Evolutionary conservation across 306 rosid genomes (phyloP), one percentile per base, ranked within the genome.

Genomic region (Quercus agrifolia): DNA sequence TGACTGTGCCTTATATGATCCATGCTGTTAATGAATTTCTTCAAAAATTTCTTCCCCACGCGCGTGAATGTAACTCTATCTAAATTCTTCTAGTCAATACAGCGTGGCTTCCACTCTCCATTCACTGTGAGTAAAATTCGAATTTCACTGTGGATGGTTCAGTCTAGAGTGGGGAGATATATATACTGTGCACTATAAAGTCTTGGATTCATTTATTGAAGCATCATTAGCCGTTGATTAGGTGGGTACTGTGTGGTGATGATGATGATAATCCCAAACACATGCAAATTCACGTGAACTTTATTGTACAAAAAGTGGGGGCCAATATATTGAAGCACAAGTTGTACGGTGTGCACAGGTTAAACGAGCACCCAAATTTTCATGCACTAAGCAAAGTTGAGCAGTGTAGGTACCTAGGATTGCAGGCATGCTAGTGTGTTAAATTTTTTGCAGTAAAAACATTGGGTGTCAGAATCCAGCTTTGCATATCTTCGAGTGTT

Each of bases 391-490:
- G 72, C 70, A 41, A 80, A 59, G 1, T 76, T 56, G 58, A 77
- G 78, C 67, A 57, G 69, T 27, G 56, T 35, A 20, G 75, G 75
- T 70, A 81, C 86, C 86, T 86, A 79, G 86, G 84, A 86, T 74
- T 73, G 46, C 82, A 73, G 78, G 75, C 74, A n/a, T 63, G 85
- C 4, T 12, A 1, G 2, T 59, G 12, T 49, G 54, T 10, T 76
- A 82, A 82, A 51, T 82, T 85, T 85, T 82, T 41, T 70, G 59
- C 66, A 51, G 83, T 74, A 51, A 79, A 76, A 78, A 56, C 44
- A 64, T 70, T 59, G 68, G 70, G 73, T 57, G 76, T 77, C 69
- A 76, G 80, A 49, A 72, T 56, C 68, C 63, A 30, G 74, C 79
- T 49, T 49, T 49, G 54, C 54, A 49, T 49, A 49, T 49, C 54